Evolutionary conservation across 345 rosid genomes (phyloP).

Genomic region (Kernera saxatilis): DNA sequence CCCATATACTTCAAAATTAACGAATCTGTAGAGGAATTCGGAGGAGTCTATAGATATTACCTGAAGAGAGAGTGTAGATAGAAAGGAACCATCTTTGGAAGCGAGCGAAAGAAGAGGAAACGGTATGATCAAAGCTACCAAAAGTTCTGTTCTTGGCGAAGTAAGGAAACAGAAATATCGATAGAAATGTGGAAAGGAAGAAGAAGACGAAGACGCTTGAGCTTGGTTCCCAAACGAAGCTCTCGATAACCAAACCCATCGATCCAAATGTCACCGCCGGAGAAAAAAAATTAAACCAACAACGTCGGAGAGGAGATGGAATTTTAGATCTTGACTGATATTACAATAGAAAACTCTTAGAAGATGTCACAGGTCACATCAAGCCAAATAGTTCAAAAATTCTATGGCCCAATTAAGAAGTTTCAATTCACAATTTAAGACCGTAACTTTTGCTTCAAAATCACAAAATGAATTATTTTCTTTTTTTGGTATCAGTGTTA

Average conservation of each 20-base stretch:
- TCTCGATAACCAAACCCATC: constrained; percentile 75
- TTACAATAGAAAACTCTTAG: not conserved
- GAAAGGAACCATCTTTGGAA: constrained; percentile 66
- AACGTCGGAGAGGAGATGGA: constrained; percentile 7
- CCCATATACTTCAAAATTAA: not conserved
- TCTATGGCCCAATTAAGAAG: not conserved
- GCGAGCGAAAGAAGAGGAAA: constrained; percentile 41
- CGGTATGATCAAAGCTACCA: constrained; percentile 43
- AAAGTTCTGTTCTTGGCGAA: constrained; percentile 35
- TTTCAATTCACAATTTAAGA: too few species aligned
- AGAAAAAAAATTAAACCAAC: not conserved
- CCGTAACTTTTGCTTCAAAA: too few species aligned
- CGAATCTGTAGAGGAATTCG: not conserved
- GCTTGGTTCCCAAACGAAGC: constrained; percentile 65
- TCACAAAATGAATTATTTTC: too few species aligned
- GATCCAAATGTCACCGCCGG: constrained; percentile 17
- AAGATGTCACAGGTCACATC: not conserved
- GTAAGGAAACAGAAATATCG: constrained; percentile 48
- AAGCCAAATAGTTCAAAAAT: not conserved
- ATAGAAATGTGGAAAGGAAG: constrained; percentile 48
- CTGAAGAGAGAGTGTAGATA: constrained; percentile 72
- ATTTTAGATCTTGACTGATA: constrained; percentile 8
- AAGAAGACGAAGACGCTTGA: constrained; percentile 50
- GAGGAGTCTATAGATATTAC: constrained; percentile 15
- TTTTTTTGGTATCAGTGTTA: too few species aligned